A percentile compares a stretch with the other conserved stretches of the same genome.
phyloP scores from a whole-genome alignment of 352 stramenopile genomes.

The Globisporangium abappressorium region DNA sequence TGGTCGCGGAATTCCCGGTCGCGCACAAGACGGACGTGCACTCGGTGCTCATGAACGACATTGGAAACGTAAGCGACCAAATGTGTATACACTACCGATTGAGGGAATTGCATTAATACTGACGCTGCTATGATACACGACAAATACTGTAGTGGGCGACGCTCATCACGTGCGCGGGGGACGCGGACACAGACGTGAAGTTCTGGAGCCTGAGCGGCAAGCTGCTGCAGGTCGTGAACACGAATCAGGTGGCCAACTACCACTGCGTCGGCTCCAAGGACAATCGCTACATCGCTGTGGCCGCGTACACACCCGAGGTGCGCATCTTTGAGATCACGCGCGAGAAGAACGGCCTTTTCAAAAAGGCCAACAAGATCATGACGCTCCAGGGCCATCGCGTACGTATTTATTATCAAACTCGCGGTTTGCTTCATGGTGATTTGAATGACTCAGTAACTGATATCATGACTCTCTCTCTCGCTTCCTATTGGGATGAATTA shows the following conservation, averaged over 20 bases:
- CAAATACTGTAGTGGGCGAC: conserved; percentile 48
- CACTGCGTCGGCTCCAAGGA: conserved; percentile 78
- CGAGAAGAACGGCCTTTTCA: conserved; percentile 73
- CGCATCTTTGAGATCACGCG: conserved; percentile 83
- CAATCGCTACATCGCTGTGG: conserved; percentile 78
- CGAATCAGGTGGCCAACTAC: conserved; percentile 80
- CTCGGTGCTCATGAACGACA: conserved; percentile 82
- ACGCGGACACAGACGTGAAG: conserved; percentile 77
- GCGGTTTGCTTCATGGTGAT: neutral
- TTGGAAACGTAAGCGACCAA: conserved; percentile 46
- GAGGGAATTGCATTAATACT: neutral
- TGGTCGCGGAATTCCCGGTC: conserved; percentile 56
- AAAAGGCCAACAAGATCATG: conserved; percentile 84
- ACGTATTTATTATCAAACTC: conserved; percentile 14
- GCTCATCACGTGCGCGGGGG: conserved; percentile 68
- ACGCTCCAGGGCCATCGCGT: conserved; percentile 74
- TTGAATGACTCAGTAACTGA: neutral
- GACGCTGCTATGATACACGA: neutral
- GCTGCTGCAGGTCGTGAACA: conserved; percentile 71
- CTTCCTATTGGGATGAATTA: neutral
- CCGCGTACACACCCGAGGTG: conserved; percentile 78
- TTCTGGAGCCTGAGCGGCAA: conserved; percentile 74
- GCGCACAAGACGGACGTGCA: conserved; percentile 76
- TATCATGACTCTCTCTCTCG: neutral
- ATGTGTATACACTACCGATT: neutral